These are phyloP conservation scores for Penicillium paxilli DNA, from an alignment of 495 filamentous ascomycete species.

Conservation along the genomic window DNA sequence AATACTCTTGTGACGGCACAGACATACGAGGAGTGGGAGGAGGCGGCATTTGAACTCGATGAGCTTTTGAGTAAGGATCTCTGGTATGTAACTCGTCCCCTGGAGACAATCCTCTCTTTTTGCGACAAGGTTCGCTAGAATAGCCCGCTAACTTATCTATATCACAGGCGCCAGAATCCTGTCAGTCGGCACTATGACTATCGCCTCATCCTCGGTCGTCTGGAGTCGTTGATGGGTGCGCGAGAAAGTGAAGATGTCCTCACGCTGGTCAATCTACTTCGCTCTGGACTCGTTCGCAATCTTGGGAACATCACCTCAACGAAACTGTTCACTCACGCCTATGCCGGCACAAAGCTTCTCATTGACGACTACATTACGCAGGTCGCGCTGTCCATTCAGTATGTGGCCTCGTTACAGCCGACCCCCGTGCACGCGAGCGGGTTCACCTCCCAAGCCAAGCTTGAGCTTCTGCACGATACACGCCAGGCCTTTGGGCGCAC, in stretches of 20 bases:
- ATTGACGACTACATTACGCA: slow-evolving; percentile 91
- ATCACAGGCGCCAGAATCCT: slow-evolving; percentile 75
- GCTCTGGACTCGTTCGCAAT: slow-evolving; percentile 86
- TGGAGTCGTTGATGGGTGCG: slow-evolving; percentile 68
- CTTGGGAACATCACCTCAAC: slow-evolving; percentile 85
- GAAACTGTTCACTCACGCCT: slow-evolving; percentile 81
- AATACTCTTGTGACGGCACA: slow-evolving; percentile 58
- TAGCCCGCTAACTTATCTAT: background rate
- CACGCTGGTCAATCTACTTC: slow-evolving; percentile 73
- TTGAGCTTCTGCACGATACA: slow-evolving; percentile 87
- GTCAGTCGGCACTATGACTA: slow-evolving; percentile 86
- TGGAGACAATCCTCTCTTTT: no score
- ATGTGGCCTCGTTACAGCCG: slow-evolving; percentile 73
- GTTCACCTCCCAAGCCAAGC: slow-evolving; percentile 79
- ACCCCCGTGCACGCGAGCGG: slow-evolving; percentile 51
- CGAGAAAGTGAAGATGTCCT: slow-evolving; percentile 77
- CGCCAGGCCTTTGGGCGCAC: slow-evolving; percentile 87
- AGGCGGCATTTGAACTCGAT: slow-evolving; percentile 76
- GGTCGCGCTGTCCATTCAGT: slow-evolving; percentile 74
- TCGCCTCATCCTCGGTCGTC: slow-evolving; percentile 75
- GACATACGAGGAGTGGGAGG: slow-evolving; percentile 82
- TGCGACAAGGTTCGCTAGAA: background rate
- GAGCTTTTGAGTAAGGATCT: slow-evolving; percentile 74
- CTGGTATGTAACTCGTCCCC: no score
- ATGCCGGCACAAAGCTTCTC: slow-evolving; percentile 84